Evolutionary conservation across 2,329 filamentous ascomycete species (phyloP), one percentile per base, ranked within the genome.

Genomic region (Aspergillus pseudoglaucus): DNA sequence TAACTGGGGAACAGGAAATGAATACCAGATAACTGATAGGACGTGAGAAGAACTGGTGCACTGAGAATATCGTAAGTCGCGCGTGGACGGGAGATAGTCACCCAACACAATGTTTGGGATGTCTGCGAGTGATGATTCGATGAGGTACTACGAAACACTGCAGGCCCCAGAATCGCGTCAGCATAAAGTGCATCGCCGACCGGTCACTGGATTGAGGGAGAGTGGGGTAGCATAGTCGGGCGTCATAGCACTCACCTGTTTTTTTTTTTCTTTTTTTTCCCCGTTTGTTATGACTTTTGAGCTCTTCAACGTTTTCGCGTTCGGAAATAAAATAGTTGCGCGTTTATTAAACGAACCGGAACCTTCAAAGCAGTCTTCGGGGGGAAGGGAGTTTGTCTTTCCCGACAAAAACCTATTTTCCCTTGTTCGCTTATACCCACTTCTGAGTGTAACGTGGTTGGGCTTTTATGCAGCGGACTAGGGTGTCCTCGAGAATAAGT

Each of bases 381-480:
- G 61, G 56, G 55, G 25, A 30, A 10, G 25, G 25, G 25, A 30
- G 10, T 22, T 39, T 39, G 17, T 39, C 37, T 12, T 39, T 55
- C 56, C 59, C 58, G 55, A 17, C 47, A 30, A 12, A 30, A 30
- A 9, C 25, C 49, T 60, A 58, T 65, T 66, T 65, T 64, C 60
- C 59, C 60, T 57, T 57, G 57, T 63, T 55, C 49, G 47, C 57
- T 55, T 56, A 62, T 55, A 55, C 55, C 56, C 56, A 59, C 54
- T 18, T 57, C 54, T 47, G 57, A 59, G 57, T 65, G 63, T 66
- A 66, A 68, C 64, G 64, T 67, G 65, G 68, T 73, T 71, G 69
- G 69, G 70, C 69, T 68, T 60, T 65, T 65, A 66, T 70, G 70
- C 70, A 73, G 66, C 55, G 58, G 57, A 60, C 56, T 56, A 59